A percentile compares a stretch with the other conserved stretches of the same genome.
These are phyloP conservation scores for Solanum pimpinellifolium DNA, from an alignment of 257 asterid genomes.

Conservation along the genomic window DNA sequence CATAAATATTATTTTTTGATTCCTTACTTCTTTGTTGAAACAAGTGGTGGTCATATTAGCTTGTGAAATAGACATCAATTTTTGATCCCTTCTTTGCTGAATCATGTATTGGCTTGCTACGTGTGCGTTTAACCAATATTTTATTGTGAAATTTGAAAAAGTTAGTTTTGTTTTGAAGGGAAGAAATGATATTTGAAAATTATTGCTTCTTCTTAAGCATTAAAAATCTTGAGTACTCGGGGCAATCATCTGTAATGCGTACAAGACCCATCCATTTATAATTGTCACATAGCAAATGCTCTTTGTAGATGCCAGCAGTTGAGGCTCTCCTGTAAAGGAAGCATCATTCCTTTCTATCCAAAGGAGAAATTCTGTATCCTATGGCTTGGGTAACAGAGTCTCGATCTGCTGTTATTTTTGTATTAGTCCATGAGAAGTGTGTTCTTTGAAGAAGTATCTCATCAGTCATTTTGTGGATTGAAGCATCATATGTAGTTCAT, in stretches of 20 bases:
- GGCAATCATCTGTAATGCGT: neutral
- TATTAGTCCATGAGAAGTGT: neutral
- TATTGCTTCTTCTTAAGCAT: neutral
- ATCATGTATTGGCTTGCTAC: neutral
- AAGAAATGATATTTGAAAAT: too few relatives aligned
- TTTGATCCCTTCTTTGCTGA: neutral
- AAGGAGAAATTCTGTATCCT: neutral
- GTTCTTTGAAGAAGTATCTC: neutral
- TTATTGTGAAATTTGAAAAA: neutral
- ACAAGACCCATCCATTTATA: neutral
- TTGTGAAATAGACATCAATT: neutral
- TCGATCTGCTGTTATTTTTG: neutral
- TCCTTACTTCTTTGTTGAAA: neutral
- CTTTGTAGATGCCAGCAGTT: neutral
- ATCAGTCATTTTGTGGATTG: neutral
- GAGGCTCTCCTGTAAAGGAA: neutral
- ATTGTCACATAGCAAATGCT: neutral
- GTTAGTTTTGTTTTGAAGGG: too few relatives aligned
- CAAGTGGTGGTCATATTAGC: neutral
- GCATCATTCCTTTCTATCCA: neutral
- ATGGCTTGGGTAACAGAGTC: neutral
- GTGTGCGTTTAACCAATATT: neutral
- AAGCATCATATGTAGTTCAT: neutral
- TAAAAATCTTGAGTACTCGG: neutral
- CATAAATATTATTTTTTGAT: too few relatives aligned